These are phyloP conservation scores for Hygrophoropsis aurantiaca DNA, from an alignment of 768 basidiomycete genomes.

Conservation along the genomic window DNA sequence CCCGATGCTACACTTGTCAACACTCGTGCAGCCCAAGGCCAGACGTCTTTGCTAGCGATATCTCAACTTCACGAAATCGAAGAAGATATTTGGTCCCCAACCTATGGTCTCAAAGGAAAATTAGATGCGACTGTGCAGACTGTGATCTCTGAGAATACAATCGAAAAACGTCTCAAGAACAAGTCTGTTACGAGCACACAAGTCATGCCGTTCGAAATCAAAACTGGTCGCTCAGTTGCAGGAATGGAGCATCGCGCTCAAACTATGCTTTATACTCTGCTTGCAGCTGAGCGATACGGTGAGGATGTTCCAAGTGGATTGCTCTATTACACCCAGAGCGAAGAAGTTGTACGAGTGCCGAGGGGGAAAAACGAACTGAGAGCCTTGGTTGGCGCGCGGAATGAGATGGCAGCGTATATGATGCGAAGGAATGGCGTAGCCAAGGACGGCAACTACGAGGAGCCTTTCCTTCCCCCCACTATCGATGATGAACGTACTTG, in stretches of 20 bases:
- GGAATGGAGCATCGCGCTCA: constrained; percentile 95
- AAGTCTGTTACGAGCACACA: constrained; percentile 21
- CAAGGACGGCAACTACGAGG: constrained; percentile 20
- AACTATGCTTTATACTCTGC: constrained; percentile 93
- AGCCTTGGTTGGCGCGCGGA: constrained; percentile 77
- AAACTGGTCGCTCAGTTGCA: constrained; percentile 80
- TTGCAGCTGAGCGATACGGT: constrained; percentile 90
- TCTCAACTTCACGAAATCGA: constrained; percentile 81
- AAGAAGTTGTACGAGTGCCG: constrained; percentile 83
- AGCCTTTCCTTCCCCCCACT: constrained; percentile 79
- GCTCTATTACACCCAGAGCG: constrained; percentile 91
- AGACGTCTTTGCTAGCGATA: constrained; percentile 66
- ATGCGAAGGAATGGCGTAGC: constrained; percentile 43
- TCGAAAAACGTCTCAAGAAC: constrained; percentile 15
- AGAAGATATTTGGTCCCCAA: constrained; percentile 97
- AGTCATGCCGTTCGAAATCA: constrained; percentile 87
- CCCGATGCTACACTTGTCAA: constrained; percentile 65
- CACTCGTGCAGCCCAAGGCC: constrained; percentile 51
- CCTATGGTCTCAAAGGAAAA: constrained; percentile 94
- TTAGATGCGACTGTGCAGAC: constrained; percentile 86
- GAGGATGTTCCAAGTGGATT: constrained; percentile 78
- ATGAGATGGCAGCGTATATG: constrained; percentile 82
- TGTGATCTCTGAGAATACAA: constrained; percentile 50
- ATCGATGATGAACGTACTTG: constrained; percentile 82
- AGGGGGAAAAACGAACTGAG: constrained; percentile 80